phyloP scores from a whole-genome alignment of 805 yeast species.

The Pachysolen tannophilus region DNA sequence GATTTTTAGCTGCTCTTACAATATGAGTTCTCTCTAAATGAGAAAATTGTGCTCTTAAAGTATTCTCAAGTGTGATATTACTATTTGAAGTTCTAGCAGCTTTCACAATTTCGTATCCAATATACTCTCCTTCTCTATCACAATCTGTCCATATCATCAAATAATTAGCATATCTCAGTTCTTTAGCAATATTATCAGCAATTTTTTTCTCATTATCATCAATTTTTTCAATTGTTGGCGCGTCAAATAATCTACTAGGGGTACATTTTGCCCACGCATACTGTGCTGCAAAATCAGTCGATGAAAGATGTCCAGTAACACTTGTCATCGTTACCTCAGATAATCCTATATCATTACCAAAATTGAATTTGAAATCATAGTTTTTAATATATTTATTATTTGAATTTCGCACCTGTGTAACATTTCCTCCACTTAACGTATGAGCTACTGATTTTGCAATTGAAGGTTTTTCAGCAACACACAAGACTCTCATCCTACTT shows the following conservation, averaged over 20 bases:
- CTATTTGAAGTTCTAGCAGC: constrained; percentile 54
- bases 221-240: constrained; percentile 43
- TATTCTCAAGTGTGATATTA: constrained; percentile 34
- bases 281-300: constrained; percentile 54
- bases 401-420: constrained; percentile 38
- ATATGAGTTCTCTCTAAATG: constrained; percentile 78
- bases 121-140: constrained; percentile 93
- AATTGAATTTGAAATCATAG: constrained; percentile 61
- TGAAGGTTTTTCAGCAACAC: constrained; percentile 97
- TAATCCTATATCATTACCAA: constrained; percentile 5
- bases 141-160: constrained; percentile 98
- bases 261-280: constrained; percentile 60
- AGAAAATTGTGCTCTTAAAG: constrained; percentile 78
- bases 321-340: constrained; percentile 88
- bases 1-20: constrained; percentile 63
- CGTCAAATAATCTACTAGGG: constrained; percentile 63
- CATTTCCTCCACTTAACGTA: constrained; percentile 69
- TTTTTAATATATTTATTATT: constrained; percentile 61
- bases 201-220: constrained; percentile 33
- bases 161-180: constrained; percentile 50
- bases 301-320: constrained; percentile 79
- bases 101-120: constrained; percentile 73
- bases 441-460: constrained; percentile 79
- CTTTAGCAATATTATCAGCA: constrained; percentile 57
- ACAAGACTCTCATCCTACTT: constrained; percentile 57